A percentile compares a stretch with the other conserved stretches of the same genome.
Evolutionary conservation across 2,329 filamentous ascomycete species (phyloP).

Genomic region (Ophiocordyceps camponoti-leonardi): DNA sequence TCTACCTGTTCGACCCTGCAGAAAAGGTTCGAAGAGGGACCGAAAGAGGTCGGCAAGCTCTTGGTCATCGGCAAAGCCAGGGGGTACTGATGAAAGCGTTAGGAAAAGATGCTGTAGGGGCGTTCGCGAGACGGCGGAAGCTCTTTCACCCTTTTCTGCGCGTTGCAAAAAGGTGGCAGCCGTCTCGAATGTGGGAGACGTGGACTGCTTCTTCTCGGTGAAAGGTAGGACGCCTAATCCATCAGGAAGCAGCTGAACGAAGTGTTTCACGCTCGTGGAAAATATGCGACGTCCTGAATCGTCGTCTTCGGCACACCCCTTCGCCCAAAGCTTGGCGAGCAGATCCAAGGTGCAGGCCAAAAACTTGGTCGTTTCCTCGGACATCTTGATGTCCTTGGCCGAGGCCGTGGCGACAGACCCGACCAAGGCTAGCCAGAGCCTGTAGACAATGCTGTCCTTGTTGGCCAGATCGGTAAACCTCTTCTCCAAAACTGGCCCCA

Average conservation of each 20-base stretch:
- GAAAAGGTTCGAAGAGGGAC: conserved; percentile 40
- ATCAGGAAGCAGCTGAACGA: conserved; percentile 29
- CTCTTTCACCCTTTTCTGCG: conserved; percentile 31
- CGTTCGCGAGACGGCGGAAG: conserved; percentile 31
- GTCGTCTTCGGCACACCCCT: conserved; percentile 22
- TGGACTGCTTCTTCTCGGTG: conserved; percentile 39
- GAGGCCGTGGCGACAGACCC: conserved; percentile 48
- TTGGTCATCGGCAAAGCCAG: conserved; percentile 28
- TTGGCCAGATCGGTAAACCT: conserved; percentile 46
- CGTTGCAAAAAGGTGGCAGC: conserved; percentile 51
- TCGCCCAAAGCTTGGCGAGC: conserved; percentile 49
- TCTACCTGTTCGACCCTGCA: conserved; percentile 28
- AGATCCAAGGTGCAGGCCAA: conserved; percentile 55
- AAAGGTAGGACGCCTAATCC: conserved; percentile 43
- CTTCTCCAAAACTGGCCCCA: conserved; percentile 40
- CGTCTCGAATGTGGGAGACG: conserved; percentile 40
- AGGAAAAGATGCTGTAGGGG: conserved; percentile 50
- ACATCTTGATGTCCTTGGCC: conserved; percentile 78
- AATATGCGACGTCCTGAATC: conserved; percentile 28
- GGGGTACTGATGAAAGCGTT: conserved; percentile 35
- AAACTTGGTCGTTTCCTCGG: conserved; percentile 65
- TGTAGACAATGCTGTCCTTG: conserved; percentile 32
- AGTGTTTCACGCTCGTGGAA: conserved; percentile 33
- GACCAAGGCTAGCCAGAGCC: conserved; percentile 45
- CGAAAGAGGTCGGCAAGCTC: conserved; percentile 27